These are phyloP conservation scores for Thalassiosira livingstoniorum DNA, from an alignment of 352 stramenopile genomes.

Conservation along the genomic window DNA sequence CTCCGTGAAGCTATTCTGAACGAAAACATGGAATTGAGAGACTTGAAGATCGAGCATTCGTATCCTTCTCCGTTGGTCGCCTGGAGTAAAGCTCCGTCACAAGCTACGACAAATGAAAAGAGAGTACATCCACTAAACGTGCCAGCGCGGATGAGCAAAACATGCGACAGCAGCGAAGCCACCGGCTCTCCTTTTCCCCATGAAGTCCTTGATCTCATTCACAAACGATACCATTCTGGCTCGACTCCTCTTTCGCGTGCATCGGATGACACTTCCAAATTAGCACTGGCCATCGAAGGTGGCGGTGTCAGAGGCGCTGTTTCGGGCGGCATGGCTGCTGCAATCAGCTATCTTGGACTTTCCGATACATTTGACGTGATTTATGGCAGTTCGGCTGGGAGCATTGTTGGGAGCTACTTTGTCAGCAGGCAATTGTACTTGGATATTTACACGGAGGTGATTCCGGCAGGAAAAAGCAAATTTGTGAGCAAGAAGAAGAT, in stretches of 20 bases:
- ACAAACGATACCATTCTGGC: constrained; percentile 57
- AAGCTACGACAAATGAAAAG: too few species aligned
- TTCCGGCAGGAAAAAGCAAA: constrained; percentile 66
- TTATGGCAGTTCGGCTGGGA: constrained; percentile 78
- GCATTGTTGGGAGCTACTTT: constrained; percentile 82
- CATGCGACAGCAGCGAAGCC: too few species aligned
- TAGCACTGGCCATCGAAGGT: constrained; percentile 80
- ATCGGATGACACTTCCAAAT: constrained; percentile 58
- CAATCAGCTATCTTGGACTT: constrained; percentile 75
- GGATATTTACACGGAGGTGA: constrained; percentile 82
- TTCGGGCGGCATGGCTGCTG: constrained; percentile 77
- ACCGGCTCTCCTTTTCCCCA: constrained; percentile 61
- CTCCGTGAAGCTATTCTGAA: too few species aligned
- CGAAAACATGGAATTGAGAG: too few species aligned
- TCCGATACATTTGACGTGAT: constrained; percentile 78
- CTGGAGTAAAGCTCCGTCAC: too few species aligned
- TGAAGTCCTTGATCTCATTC: constrained; percentile 73
- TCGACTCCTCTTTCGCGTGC: constrained; percentile 66
- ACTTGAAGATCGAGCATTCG: too few species aligned
- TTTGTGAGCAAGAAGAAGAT: constrained; percentile 79
- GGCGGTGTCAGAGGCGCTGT: constrained; percentile 80
- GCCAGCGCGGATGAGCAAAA: too few species aligned
- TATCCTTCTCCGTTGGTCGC: too few species aligned
- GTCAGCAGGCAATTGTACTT: constrained; percentile 78
- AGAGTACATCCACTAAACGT: too few species aligned